Base-by-base conservation (phyloP, 192 early-diverging fungal genomes). In the Gaertneriomyces semiglobifer region DNA sequence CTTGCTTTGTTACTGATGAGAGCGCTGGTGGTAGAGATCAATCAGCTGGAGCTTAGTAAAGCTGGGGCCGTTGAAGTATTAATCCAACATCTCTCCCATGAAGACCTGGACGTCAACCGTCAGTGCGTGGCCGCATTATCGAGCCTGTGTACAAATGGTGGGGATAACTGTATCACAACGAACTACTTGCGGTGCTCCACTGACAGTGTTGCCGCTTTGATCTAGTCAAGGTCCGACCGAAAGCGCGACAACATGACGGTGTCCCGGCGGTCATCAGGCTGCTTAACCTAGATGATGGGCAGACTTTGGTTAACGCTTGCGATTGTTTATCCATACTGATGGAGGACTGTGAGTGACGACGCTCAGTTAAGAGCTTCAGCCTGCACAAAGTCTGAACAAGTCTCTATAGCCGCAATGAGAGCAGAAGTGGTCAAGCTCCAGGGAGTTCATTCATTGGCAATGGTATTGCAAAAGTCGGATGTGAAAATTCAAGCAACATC, bases 251-350 rank as follows among this genome's bases (percentile, higher is more conserved):
- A 18, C 12, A 20, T 40, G 79, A 81, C 16, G 64, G 56, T 45
- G 58, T 85, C 11, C 38, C 44, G 12, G 52, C 64, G 2, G 69
- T 83, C 4, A 42, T 77, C 9, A 69, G 68, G 45, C 73, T 81
- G 44, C 68, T 84, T 11, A 42, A 47, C 4, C 51, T 45, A 40
- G 75, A 79, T 16, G 82, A 85, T 57, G 20, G 65, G 8, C 66
- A 67, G 47, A 77, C 75, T 1, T n/a, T 78, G 16, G 66, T 79
- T 10, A 82, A 83, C 67, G 71, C 80, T 0, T 61, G 70, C 44
- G 79, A 84, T n/a, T 85, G 80, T 54, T 25, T 85, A 6, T 60
- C 72, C 16, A 79, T 76, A 51, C 46, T 85, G 40, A 70, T 79
- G 4, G 82, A 84, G 59, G 84, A 85, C 62, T 68, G 81, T 84